A percentile compares a stretch with the other conserved stretches of the same genome.
phyloP scores from a whole-genome alignment of 1,139 yeast species.

The Trichomonascaceae sp. region DNA sequence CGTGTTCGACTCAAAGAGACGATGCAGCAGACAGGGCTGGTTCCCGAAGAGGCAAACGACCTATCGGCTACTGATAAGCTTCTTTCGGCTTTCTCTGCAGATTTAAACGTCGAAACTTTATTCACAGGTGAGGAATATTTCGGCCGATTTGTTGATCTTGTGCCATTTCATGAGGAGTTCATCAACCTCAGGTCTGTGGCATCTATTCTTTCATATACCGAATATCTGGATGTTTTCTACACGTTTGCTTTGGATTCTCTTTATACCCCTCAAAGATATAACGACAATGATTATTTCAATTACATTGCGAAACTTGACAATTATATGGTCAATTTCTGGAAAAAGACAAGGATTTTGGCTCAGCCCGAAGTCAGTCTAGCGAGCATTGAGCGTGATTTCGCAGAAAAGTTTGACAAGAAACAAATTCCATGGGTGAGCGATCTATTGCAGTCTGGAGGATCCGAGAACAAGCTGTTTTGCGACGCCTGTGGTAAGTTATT shows the following conservation, averaged over 20 bases:
- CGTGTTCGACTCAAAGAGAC: constrained; percentile 11
- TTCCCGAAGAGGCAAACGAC: constrained; percentile 7
- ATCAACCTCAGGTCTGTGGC: constrained; percentile 35
- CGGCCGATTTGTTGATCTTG: constrained; percentile 62
- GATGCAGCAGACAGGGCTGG: constrained; percentile 12
- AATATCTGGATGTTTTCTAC: constrained; percentile 46
- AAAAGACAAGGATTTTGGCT: constrained; percentile 47
- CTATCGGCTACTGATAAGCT: constrained; percentile 11
- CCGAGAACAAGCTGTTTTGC: constrained; percentile 40
- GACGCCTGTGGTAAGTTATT: constrained; percentile 58
- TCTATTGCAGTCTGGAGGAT: constrained; percentile 29
- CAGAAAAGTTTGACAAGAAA: constrained; percentile 26
- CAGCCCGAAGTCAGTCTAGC: constrained; percentile 35
- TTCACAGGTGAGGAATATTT: constrained; percentile 57
- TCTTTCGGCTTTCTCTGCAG: constrained; percentile 38
- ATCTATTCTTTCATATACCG: constrained; percentile 40
- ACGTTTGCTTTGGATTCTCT: constrained; percentile 33
- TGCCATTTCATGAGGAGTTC: constrained; percentile 46
- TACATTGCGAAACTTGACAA: constrained; percentile 41
- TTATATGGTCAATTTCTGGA: constrained; percentile 45
- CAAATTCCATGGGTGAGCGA: constrained; percentile 20
- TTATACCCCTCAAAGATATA: constrained; percentile 20
- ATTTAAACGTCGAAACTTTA: constrained; percentile 41
- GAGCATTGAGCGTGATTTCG: constrained; percentile 35
- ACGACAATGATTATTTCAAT: constrained; percentile 35